Base-by-base conservation (phyloP, 768 basidiomycete species). In the Lactarius vividus region DNA sequence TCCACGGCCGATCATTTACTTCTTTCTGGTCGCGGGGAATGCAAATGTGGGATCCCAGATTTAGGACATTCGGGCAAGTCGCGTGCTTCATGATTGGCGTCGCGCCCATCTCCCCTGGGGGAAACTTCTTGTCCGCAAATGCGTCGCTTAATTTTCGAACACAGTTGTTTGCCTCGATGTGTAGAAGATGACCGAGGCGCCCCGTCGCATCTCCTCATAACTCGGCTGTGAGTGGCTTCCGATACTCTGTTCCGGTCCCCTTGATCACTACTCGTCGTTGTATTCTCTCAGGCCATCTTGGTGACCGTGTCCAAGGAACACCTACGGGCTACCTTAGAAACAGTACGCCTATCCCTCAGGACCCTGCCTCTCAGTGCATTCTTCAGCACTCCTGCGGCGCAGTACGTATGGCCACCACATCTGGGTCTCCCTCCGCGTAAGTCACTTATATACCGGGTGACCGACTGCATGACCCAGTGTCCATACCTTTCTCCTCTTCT, bases 291-390 rank as follows among this genome's bases (percentile, higher is more conserved):
- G 26, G 26, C 58, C 33, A 61, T 68, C 69, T 26, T 64, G 59
- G 69, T 70, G 69, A 70, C 66, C 66, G 69, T 70, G 69, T 64
- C 69, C 44, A 70, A 40, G 66, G 58, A 64, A 35, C 59, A 53
- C 49, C 18, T 46, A 66, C 52, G 57, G 18, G 57, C 66, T 55
- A 59, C 66, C 66, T 31, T 66, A 57, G 61, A 62, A 66, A 66
- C 65, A 54, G 28, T 57, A 46, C 31, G 35, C 52, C 28, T 35
- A 42, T 61, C 42, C 28, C 28, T 46, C 46, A 49, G 23, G 31
- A 49, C 40, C 60, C 39, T 15, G 64, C 56, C 52, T 40, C 57
- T 40, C 54, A 44, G 15, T 40, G 11, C 55, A 57, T 39, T 33
- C 59, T 62, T 10, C 42, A 35, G 53, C 59, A 52, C 28, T 39